These are phyloP conservation scores for Phytophthora colocasiae DNA, from an alignment of 352 stramenopile species.

Conservation along the genomic window DNA sequence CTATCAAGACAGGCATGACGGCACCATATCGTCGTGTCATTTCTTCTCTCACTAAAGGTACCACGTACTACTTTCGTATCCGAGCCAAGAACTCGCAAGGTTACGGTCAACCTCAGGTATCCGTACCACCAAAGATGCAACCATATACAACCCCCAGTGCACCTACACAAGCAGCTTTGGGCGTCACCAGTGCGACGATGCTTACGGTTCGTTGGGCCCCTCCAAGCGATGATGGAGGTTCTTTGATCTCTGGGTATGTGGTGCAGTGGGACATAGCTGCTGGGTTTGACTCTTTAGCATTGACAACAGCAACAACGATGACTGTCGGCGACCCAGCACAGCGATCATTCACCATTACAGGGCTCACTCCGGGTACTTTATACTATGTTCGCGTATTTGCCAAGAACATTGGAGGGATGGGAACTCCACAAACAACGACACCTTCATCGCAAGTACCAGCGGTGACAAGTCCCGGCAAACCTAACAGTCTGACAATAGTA, in stretches of 20 bases:
- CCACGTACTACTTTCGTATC: constrained; percentile 73
- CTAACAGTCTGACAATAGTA: constrained; percentile 47
- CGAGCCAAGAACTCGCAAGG: constrained; percentile 77
- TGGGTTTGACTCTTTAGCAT: constrained; percentile 88
- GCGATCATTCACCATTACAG: constrained; percentile 79
- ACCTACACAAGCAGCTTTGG: constrained; percentile 85
- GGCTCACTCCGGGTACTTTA: constrained; percentile 75
- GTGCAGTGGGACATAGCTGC: constrained; percentile 94
- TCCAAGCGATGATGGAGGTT: constrained; percentile 90
- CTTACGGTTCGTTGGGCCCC: constrained; percentile 89
- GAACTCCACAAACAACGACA: constrained; percentile 62
- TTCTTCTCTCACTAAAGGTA: constrained; percentile 67
- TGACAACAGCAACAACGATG: constrained; percentile 65
- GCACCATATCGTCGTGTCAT: constrained; percentile 69
- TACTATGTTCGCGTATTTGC: constrained; percentile 94
- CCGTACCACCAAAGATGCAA: constrained; percentile 88
- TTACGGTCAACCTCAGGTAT: constrained; percentile 79
- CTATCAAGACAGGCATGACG: constrained; percentile 60
- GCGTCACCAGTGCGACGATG: constrained; percentile 88
- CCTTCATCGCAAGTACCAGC: constrained; percentile 58
- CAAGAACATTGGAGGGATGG: constrained; percentile 59
- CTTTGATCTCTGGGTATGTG: constrained; percentile 87
- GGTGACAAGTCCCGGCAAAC: constrained; percentile 70
- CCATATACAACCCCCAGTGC: constrained; percentile 91
- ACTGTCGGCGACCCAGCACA: constrained; percentile 60